Evolutionary conservation across 2,329 filamentous ascomycete genomes (phyloP).

Genomic region (Boeremia exigua): DNA sequence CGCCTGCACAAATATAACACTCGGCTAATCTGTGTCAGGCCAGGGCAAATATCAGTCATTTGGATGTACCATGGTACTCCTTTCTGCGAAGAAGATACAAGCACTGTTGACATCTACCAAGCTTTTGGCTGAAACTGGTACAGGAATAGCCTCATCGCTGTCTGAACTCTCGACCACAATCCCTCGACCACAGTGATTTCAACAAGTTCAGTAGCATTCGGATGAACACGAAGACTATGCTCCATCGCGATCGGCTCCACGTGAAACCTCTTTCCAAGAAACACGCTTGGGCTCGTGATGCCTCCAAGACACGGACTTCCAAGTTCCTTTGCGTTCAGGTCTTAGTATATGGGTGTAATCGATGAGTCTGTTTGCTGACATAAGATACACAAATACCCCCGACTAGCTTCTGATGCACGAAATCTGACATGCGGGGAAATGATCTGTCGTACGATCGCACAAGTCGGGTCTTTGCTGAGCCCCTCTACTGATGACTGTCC

Average conservation of each 20-base stretch:
- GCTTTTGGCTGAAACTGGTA: background rate
- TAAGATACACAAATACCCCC: background rate
- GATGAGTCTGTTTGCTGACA: background rate
- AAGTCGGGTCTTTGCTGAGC: background rate
- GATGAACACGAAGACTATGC: too few relatives aligned
- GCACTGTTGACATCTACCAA: background rate
- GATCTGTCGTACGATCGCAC: conserved; percentile 4
- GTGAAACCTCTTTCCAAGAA: background rate
- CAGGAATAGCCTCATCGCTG: background rate
- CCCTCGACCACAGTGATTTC: background rate
- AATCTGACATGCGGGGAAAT: background rate
- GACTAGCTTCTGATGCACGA: background rate
- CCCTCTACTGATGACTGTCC: background rate
- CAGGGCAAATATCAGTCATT: background rate
- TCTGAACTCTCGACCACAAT: background rate
- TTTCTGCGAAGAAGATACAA: background rate
- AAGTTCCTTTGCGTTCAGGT: too few relatives aligned
- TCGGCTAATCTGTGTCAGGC: background rate
- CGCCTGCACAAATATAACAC: background rate
- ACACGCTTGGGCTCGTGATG: background rate
- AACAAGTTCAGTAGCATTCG: background rate
- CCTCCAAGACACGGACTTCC: background rate
- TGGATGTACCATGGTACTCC: background rate
- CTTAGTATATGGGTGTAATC: background rate
- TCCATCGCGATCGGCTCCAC: background rate